phyloP scores from a whole-genome alignment of 208 protist genomes.

The Leishmania mexicana region DNA sequence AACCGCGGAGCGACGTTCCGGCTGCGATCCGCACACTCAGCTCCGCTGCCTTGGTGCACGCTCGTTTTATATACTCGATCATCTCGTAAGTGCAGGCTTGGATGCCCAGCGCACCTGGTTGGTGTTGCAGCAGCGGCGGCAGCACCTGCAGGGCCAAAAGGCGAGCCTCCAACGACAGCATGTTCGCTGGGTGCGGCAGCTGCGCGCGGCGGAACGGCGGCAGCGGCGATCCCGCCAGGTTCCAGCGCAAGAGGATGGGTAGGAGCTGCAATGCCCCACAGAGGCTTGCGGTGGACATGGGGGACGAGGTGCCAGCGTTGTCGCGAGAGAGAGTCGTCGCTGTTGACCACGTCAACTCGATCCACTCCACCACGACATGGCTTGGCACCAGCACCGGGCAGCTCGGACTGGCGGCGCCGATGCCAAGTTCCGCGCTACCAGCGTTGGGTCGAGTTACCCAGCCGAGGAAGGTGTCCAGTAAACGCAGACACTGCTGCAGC shows the following conservation, averaged over 20 bases:
- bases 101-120: slow-evolving; percentile 5
- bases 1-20: slow-evolving; percentile 30
- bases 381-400: slow-evolving; percentile 24
- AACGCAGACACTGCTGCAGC: slow-evolving; percentile 42
- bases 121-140: slow-evolving; percentile 35
- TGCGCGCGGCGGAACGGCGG: slow-evolving; percentile 35
- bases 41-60: slow-evolving; percentile 21
- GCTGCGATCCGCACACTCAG: slow-evolving; percentile 38
- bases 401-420: not conserved
- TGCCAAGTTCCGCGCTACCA: not conserved
- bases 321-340: slow-evolving; percentile 20
- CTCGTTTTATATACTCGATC: slow-evolving; percentile 45
- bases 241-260: slow-evolving; percentile 49
- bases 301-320: slow-evolving; percentile 21
- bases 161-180: slow-evolving; percentile 38
- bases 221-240: slow-evolving; percentile 30
- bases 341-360: slow-evolving; percentile 25
- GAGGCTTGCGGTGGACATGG: slow-evolving; percentile 31
- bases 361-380: slow-evolving; percentile 15
- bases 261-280: slow-evolving; percentile 48
- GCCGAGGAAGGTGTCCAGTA: slow-evolving; percentile 37
- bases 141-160: slow-evolving; percentile 45
- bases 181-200: slow-evolving; percentile 62
- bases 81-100: slow-evolving; percentile 27
- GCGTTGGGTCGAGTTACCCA: slow-evolving; percentile 30